Evolutionary conservation across 805 yeast genomes (phyloP).

Genomic region (Wickerhamomyces subpelliculosus): DNA sequence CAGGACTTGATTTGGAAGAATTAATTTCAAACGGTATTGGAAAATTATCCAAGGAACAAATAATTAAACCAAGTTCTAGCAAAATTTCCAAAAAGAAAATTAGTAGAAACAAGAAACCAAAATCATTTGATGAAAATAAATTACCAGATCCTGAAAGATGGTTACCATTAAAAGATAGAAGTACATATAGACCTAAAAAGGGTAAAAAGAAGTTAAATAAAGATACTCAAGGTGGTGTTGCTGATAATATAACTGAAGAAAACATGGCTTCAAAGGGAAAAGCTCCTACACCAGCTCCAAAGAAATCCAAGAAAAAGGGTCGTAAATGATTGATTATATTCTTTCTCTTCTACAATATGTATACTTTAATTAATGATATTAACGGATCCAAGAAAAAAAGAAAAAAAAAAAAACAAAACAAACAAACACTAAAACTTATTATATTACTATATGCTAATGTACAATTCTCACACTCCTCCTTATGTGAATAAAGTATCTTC

Average conservation of each 20-base stretch:
- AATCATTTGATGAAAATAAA: constrained; percentile 31
- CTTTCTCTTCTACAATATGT: background rate
- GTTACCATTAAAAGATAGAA: constrained; percentile 83
- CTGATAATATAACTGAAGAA: constrained; percentile 40
- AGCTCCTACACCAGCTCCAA: constrained; percentile 3
- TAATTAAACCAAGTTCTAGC: constrained; percentile 4
- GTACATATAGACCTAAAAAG: constrained; percentile 74
- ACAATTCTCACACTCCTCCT: background rate
- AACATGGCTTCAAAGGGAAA: constrained; percentile 9
- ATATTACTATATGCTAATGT: background rate
- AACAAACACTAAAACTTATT: no score
- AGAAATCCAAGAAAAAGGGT: constrained; percentile 20
- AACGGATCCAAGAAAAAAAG: background rate
- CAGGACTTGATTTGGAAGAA: constrained; percentile 24
- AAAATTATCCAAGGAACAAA: constrained; percentile 8
- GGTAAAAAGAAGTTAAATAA: constrained; percentile 33
- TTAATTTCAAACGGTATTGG: constrained; percentile 20
- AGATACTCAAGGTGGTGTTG: constrained; percentile 57
- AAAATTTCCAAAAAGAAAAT: constrained; percentile 24
- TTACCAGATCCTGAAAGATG: constrained; percentile 73
- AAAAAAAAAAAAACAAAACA: background rate
- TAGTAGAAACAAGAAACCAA: constrained; percentile 30
- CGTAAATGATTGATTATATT: constrained; percentile 11
- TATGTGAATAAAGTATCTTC: constrained; percentile 92
- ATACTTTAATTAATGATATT: background rate